Conservation (phyloP, 192 early-diverging fungal genomes). For the Entomortierella parvispora region DNA sequence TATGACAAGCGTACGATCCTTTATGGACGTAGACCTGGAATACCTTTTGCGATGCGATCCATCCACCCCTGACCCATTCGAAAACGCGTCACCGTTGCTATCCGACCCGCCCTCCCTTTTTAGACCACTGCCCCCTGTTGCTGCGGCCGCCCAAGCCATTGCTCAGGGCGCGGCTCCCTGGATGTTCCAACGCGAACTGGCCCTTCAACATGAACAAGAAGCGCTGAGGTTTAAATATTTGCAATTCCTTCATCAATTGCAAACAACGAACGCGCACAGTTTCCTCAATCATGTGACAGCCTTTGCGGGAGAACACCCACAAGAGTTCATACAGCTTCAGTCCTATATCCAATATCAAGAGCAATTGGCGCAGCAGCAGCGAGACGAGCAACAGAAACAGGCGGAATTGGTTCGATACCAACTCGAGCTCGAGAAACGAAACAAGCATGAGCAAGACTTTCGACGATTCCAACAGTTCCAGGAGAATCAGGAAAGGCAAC, state of each 20-base stretch:
- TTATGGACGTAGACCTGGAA: constrained; percentile 49
- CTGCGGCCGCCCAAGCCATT: constrained; percentile 40
- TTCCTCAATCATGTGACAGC: constrained; percentile 47
- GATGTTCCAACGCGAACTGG: constrained; percentile 38
- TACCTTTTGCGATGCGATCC: constrained; percentile 39
- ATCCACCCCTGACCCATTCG: constrained; percentile 37
- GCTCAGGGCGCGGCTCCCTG: constrained; percentile 42
- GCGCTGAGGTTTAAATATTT: constrained; percentile 40
- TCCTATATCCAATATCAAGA: constrained; percentile 44
- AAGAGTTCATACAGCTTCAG: constrained; percentile 44
- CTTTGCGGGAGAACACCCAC: constrained; percentile 37
- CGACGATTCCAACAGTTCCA: constrained; percentile 41
- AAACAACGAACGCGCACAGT: constrained; percentile 32
- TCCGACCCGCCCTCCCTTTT: constrained; percentile 47
- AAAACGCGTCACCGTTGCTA: constrained; percentile 42
- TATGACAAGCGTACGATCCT: constrained; percentile 38
- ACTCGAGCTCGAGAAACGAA: constrained; percentile 37
- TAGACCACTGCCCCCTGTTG: constrained; percentile 39
- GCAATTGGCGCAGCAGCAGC: constrained; percentile 19
- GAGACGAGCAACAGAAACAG: constrained; percentile 17
- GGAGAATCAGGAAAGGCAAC: constrained; percentile 17
- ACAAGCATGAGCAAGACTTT: constrained; percentile 39
- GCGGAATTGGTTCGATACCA: constrained; percentile 35
- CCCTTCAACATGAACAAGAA: constrained; percentile 47
- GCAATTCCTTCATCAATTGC: constrained; percentile 39